phyloP scores from a whole-genome alignment of 2,329 filamentous ascomycete genomes.

The Alternaria solani region DNA sequence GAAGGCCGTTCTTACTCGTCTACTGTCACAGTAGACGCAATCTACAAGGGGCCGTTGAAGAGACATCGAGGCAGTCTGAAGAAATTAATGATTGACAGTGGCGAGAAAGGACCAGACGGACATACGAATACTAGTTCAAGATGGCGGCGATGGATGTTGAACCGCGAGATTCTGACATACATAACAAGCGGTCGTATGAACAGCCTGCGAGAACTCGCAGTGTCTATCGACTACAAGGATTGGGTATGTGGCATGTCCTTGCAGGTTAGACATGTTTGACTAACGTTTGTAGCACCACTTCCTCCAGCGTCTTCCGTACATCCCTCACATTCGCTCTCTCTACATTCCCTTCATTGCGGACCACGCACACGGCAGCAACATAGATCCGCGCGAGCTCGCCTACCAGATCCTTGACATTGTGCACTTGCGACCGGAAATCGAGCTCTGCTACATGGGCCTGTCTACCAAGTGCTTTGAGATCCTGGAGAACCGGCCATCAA shows the following conservation, averaged over 20 bases:
- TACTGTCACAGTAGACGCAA: slow-evolving; percentile 70
- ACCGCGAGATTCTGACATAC: slow-evolving; percentile 73
- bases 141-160: slow-evolving; percentile 76
- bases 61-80: slow-evolving; percentile 75
- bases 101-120: slow-evolving; percentile 60
- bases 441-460: slow-evolving; percentile 80
- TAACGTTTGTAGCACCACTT: slow-evolving; percentile 71
- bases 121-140: slow-evolving; percentile 51
- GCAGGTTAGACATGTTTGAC: slow-evolving; percentile 6
- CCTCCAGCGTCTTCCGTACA: slow-evolving; percentile 74
- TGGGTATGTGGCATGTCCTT: slow-evolving; percentile 67
- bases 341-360: slow-evolving; percentile 74
- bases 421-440: slow-evolving; percentile 76
- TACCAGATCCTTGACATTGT: slow-evolving; percentile 81
- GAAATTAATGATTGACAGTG: slow-evolving; percentile 78
- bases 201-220: slow-evolving; percentile 73
- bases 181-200: slow-evolving; percentile 80
- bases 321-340: slow-evolving; percentile 74
- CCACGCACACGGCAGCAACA: slow-evolving; percentile 62
- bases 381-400: slow-evolving; percentile 74
- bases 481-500: slow-evolving; percentile 67
- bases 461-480: slow-evolving; percentile 84
- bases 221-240: slow-evolving; percentile 76
- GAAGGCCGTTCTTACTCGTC: slow-evolving; percentile 66
- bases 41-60: slow-evolving; percentile 74